Percentiles rank a stretch among this genome's conserved stretches.
phyloP scores from a whole-genome alignment of 768 basidiomycete genomes.

The Epithele typhae region DNA sequence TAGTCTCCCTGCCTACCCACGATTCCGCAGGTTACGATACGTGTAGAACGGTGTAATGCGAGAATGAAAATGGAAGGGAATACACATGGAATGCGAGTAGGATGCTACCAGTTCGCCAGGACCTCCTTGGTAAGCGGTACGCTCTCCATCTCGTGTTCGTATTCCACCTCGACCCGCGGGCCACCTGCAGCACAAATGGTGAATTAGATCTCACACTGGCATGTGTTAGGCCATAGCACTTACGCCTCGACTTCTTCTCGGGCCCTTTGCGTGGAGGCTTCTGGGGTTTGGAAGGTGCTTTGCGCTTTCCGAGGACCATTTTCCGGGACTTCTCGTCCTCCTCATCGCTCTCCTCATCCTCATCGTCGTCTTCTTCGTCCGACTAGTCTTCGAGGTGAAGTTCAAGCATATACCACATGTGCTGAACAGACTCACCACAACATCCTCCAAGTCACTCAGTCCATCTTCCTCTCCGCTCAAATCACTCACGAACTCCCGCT shows the following conservation, averaged over 20 bases:
- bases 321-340: constrained; percentile 26
- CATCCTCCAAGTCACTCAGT: constrained; percentile 67
- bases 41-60: constrained; percentile 1
- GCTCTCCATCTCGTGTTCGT: constrained; percentile 87
- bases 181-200: constrained; percentile 44
- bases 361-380: constrained; percentile 41
- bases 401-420: too few species aligned
- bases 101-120: constrained; percentile 23
- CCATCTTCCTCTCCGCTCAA: constrained; percentile 62
- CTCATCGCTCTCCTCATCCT: constrained; percentile 34
- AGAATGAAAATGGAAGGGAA: background rate
- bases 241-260: constrained; percentile 60
- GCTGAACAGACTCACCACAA: constrained; percentile 41
- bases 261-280: constrained; percentile 48
- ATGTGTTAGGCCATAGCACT: constrained; percentile 20
- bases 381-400: too few species aligned
- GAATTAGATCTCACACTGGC: background rate
- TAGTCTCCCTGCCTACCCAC: too few species aligned
- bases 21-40: background rate
- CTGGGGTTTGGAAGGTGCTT: constrained; percentile 38
- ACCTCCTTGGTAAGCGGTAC: constrained; percentile 27
- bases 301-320: constrained; percentile 64
- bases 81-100: background rate
- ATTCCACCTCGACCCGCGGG: constrained; percentile 90
- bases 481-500: constrained; percentile 78